Evolutionary conservation across 2,329 filamentous ascomycete species (phyloP), one percentile per base, ranked within the genome.

Genomic region (Neurospora sp.): DNA sequence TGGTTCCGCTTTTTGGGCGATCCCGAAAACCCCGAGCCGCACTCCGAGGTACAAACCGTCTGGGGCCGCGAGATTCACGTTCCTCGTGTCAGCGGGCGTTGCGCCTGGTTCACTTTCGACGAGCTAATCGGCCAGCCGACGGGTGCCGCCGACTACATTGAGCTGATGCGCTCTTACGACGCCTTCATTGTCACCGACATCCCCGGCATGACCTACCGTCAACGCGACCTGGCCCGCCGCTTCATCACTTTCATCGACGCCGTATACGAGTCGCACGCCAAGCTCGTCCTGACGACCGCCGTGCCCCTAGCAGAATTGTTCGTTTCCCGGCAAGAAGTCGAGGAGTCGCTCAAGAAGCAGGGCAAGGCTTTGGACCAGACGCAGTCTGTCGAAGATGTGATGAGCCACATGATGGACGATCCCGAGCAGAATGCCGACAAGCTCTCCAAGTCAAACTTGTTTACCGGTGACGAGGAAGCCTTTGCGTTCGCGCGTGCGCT

Each of bases 201-300:
- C 1, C 96, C 96, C 0, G 92, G 91, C 6, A 98, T 99, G 96
- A 96, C 91, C 52, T 87, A 93, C 74, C 88, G 88, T 69, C 89
- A 93, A 77, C 88, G 96, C 23, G 96, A 99, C 81, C 85, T 97
- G 46, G 96, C 96, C 0, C 85, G 96, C 12, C 87, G 96, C 5
- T 97, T 99, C 80, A 99, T 99, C 79, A 99, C 95, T 0, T 97
- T 99, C 75, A 92, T 99, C 74, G 96, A 99, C 78, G 95, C 96
- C 6, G 91, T 97, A 4, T 99, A 99, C 78, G 96, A 99, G 80
- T 85, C 86, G 37, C 87, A 95, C 80, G 94, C 93, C n/a, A 98
- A 97, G 81, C 87, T 99, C 8, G 95, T 98, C 17, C 87, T 99
- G 69, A 99, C 96, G 0, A 94, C 92, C 3, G 93, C 90, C 52